Percentiles rank a stretch among this genome's conserved stretches.
These are phyloP conservation scores for Fusarium keratoplasticum DNA, from an alignment of 2,329 filamentous ascomycete species.

Conservation along the genomic window DNA sequence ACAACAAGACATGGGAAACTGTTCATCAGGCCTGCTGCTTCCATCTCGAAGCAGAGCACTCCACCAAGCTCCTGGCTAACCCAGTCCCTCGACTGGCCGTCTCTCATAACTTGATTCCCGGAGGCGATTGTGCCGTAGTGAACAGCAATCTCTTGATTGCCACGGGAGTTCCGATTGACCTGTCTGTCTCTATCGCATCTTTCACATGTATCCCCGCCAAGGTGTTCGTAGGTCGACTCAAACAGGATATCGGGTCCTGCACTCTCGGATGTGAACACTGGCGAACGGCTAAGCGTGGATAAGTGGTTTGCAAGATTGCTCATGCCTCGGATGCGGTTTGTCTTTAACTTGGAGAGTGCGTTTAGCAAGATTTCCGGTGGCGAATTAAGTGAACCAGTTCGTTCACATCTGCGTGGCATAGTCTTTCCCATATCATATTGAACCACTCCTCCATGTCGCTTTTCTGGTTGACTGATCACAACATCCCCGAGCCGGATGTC, in stretches of 20 bases:
- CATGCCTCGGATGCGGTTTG: background rate
- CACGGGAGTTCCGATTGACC: background rate
- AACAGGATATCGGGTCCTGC: background rate
- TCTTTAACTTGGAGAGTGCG: background rate
- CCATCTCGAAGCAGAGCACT: background rate
- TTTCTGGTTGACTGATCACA: slow-evolving; percentile 27
- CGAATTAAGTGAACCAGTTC: background rate
- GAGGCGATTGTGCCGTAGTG: background rate
- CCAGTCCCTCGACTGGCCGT: background rate
- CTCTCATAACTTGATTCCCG: background rate
- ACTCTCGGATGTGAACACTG: background rate
- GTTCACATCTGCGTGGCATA: background rate
- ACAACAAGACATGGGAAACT: too few relatives aligned
- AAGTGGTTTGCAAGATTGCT: background rate
- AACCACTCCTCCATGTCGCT: background rate
- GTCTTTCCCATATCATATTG: background rate
- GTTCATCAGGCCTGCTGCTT: too few relatives aligned
- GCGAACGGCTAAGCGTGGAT: background rate
- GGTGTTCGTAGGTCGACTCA: background rate
- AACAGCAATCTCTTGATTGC: background rate
- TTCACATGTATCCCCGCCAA: background rate
- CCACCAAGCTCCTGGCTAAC: background rate
- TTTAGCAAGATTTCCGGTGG: background rate
- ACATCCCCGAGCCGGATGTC: slow-evolving; percentile 45
- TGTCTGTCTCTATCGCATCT: background rate